Evolutionary conservation across 2,329 filamentous ascomycete species (phyloP).

Genomic region (Xylariaceae sp.): DNA sequence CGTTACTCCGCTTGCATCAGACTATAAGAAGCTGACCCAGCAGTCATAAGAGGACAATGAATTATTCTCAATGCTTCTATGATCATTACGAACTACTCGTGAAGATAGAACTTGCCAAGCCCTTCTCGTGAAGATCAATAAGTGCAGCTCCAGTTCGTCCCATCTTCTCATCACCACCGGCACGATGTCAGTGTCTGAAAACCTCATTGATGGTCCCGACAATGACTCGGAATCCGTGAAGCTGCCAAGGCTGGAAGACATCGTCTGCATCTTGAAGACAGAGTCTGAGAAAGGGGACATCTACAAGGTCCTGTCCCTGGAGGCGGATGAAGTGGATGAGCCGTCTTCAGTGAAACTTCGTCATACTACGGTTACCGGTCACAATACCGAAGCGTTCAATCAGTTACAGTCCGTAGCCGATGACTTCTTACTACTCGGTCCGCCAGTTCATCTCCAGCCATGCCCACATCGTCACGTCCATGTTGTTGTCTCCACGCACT

Average conservation of each 20-base stretch:
- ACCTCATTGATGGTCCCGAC: neutral
- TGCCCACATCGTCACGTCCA: constrained; percentile 40
- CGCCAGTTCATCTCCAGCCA: constrained; percentile 37
- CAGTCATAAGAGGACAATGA: no score
- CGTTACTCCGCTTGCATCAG: no score
- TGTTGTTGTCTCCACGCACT: constrained; percentile 62
- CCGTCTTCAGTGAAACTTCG: constrained; percentile 17
- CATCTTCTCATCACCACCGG: neutral
- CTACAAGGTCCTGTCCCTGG: constrained; percentile 38
- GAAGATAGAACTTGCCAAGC: no score
- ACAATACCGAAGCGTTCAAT: constrained; percentile 20
- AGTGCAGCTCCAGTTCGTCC: neutral
- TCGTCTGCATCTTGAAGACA: constrained; percentile 29
- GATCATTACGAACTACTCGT: no score
- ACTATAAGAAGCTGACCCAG: no score
- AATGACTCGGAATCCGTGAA: neutral
- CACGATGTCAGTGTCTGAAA: neutral
- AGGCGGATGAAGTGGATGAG: constrained; percentile 26
- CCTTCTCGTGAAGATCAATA: no score
- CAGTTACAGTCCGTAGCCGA: constrained; percentile 37
- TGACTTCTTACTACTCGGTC: constrained; percentile 32
- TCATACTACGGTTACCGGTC: constrained; percentile 23
- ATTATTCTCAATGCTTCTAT: no score
- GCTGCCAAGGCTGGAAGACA: constrained; percentile 28
- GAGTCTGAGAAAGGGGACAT: constrained; percentile 3